These are phyloP conservation scores for Scopulariopsis brevicaulis DNA, from an alignment of 2,329 filamentous ascomycete genomes.

Conservation along the genomic window DNA sequence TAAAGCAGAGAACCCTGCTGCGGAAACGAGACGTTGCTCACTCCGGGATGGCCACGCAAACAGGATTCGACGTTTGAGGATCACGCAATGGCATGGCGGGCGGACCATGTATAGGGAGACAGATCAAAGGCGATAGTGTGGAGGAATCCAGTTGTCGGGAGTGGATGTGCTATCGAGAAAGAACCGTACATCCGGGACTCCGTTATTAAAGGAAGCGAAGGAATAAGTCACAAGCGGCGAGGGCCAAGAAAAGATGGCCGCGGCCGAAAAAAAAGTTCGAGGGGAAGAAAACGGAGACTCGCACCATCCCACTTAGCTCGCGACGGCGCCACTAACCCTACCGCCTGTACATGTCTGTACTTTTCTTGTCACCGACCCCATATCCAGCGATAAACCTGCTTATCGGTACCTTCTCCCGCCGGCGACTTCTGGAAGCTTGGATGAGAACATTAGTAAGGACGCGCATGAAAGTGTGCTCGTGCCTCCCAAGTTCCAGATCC, in stretches of 20 bases:
- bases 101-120: background rate
- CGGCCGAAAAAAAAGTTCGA: background rate
- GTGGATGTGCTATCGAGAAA: background rate
- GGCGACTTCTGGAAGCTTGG: background rate
- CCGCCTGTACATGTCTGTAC: background rate
- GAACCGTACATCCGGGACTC: background rate
- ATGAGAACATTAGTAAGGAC: background rate
- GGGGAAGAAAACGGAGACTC: background rate
- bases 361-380: background rate
- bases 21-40: background rate
- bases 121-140: background rate
- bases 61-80: background rate
- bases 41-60: background rate
- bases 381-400: background rate
- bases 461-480: background rate
- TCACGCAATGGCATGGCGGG: background rate
- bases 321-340: background rate
- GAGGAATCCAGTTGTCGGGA: background rate
- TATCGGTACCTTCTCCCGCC: background rate
- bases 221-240: background rate
- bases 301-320: background rate
- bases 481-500: background rate
- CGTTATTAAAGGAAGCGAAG: background rate
- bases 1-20: background rate
- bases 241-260: background rate